A percentile compares a stretch with the other conserved stretches of the same genome.
Conservation (phyloP, 371 early-diverging fungal genomes). For the Actinomortierella ambigua region DNA sequence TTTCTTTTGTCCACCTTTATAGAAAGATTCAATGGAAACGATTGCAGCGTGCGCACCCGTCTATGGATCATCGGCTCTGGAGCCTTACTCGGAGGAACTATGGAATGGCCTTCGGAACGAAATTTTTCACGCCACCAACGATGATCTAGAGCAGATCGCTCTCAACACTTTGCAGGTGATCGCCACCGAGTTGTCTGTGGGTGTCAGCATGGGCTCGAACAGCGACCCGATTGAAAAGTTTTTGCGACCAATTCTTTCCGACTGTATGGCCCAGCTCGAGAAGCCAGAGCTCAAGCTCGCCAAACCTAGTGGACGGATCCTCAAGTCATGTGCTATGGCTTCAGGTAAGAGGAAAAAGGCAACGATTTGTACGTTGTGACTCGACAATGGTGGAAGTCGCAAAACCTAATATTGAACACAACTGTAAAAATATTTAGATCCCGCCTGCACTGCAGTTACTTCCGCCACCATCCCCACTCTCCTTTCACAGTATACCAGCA, state of each 20-base stretch:
- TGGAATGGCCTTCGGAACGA: constrained; percentile 74
- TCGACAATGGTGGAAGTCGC: too few relatives aligned
- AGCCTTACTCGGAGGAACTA: constrained; percentile 67
- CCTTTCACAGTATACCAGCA: constrained; percentile 58
- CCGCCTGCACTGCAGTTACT: constrained; percentile 65
- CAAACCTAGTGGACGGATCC: constrained; percentile 69
- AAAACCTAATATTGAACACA: too few relatives aligned
- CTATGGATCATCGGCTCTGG: constrained; percentile 68
- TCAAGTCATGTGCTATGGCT: constrained; percentile 68
- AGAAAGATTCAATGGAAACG: constrained; percentile 89
- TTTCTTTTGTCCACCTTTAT: constrained; percentile 6
- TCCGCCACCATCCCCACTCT: constrained; percentile 59
- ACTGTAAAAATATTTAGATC: constrained; percentile 46
- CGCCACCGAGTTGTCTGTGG: constrained; percentile 57
- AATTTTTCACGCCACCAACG: constrained; percentile 71
- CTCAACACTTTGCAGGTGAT: constrained; percentile 63
- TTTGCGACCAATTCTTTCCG: constrained; percentile 64
- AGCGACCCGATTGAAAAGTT: constrained; percentile 65
- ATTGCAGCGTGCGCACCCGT: constrained; percentile 79
- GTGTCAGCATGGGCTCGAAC: constrained; percentile 52
- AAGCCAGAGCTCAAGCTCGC: constrained; percentile 77
- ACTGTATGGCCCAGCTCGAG: constrained; percentile 69
- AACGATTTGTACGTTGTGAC: neutral
- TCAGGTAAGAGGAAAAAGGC: constrained; percentile 50
- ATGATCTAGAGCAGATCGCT: constrained; percentile 65